These are phyloP conservation scores for Ceriops decandra DNA, from an alignment of 345 rosid species.

Conservation along the genomic window DNA sequence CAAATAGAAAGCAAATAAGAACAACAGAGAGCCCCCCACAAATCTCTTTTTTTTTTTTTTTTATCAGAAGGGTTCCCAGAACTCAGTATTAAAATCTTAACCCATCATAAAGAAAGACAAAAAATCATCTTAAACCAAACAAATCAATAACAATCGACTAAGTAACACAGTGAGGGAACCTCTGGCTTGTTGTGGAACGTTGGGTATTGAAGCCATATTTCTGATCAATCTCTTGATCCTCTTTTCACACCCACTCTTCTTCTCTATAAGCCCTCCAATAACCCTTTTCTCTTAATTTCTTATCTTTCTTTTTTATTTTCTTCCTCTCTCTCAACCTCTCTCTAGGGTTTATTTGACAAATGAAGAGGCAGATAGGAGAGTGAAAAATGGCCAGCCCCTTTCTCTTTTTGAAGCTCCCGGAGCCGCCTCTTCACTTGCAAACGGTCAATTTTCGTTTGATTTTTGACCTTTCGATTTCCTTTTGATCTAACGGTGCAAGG, in stretches of 20 bases:
- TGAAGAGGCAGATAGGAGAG: not conserved
- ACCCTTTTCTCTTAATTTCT: not conserved
- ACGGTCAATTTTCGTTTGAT: constrained; percentile 53
- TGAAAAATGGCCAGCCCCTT: not conserved
- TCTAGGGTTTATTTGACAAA: not conserved
- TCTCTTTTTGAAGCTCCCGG: constrained; percentile 39
- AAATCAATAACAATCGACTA: not conserved
- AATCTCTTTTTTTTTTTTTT: too few relatives aligned
- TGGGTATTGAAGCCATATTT: constrained; percentile 60
- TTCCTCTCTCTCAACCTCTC: not conserved
- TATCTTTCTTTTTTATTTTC: not conserved
- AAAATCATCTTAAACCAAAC: not conserved
- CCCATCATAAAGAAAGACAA: too few relatives aligned
- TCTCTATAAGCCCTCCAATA: not conserved
- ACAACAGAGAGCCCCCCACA: too few relatives aligned
- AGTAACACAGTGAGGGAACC: constrained; percentile 21
- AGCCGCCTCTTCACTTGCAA: constrained; percentile 35
- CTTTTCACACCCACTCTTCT: not conserved
- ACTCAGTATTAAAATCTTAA: too few relatives aligned
- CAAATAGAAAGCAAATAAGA: too few relatives aligned
- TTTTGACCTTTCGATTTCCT: constrained; percentile 39
- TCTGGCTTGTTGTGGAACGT: constrained; percentile 45
- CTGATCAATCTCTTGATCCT: not conserved
- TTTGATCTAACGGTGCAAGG: constrained; percentile 33
- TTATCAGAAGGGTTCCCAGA: too few relatives aligned